Evolutionary conservation across 495 filamentous ascomycete genomes (phyloP).

Genomic region (Tuber microsphaerosporum): DNA sequence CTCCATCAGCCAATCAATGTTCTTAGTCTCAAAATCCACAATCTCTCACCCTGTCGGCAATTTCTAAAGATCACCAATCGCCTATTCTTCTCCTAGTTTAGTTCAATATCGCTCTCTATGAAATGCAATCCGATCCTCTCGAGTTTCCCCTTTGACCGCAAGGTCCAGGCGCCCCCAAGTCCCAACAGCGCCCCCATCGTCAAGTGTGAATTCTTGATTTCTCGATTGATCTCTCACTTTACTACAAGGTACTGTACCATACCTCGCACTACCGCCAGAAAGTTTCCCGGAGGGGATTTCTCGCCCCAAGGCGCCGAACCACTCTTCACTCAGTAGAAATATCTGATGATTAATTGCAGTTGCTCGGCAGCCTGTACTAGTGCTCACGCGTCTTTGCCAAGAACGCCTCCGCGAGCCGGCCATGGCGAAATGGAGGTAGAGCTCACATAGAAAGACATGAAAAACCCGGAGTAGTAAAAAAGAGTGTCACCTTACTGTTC

Average conservation of each 20-base stretch:
- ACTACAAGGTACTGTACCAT: too few species aligned
- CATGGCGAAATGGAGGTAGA: too few species aligned
- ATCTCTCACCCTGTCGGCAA: neutral
- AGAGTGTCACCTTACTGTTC: too few species aligned
- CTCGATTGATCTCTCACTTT: neutral
- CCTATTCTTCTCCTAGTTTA: neutral
- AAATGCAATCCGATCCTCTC: neutral
- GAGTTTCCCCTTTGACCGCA: neutral
- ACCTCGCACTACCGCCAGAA: neutral
- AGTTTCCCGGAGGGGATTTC: too few species aligned
- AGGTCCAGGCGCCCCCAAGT: neutral
- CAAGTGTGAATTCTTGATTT: neutral
- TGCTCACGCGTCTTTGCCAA: too few species aligned
- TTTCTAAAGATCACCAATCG: neutral
- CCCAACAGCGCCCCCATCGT: neutral
- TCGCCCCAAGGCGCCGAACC: too few species aligned
- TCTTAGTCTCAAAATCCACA: neutral
- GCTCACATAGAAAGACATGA: too few species aligned
- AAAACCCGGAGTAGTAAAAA: too few species aligned
- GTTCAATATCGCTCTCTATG: neutral
- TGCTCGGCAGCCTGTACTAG: too few species aligned
- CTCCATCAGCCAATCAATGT: neutral
- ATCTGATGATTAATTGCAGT: too few species aligned
- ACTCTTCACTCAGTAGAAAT: too few species aligned
- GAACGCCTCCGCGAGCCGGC: too few species aligned